Evolutionary conservation across 1,284 basidiomycete genomes (phyloP).

Genomic region (Ceratobasidium sp.): DNA sequence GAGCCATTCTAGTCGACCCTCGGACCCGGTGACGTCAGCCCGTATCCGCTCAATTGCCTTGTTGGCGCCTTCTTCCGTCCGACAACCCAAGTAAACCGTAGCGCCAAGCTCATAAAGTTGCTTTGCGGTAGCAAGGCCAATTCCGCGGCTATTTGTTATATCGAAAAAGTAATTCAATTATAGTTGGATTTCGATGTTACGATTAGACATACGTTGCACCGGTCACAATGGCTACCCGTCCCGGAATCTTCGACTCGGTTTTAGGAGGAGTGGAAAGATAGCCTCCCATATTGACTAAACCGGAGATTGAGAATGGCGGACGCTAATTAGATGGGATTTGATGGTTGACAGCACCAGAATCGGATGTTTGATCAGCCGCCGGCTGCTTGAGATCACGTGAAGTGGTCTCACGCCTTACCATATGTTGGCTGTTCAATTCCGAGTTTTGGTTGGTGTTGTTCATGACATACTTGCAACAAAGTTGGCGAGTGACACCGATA

Average conservation of each 20-base stretch:
- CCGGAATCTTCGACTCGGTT: neutral
- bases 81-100: constrained; percentile 28
- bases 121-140: constrained; percentile 25
- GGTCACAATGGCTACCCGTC: neutral
- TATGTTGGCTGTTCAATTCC: too few species aligned
- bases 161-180: neutral
- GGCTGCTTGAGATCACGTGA: too few species aligned
- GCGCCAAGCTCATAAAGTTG: constrained; percentile 30
- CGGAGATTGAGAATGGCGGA: too few species aligned
- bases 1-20: constrained; percentile 29
- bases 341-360: too few species aligned
- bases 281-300: too few species aligned
- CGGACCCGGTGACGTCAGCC: constrained; percentile 3
- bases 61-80: constrained; percentile 3
- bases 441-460: too few species aligned
- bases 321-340: too few species aligned
- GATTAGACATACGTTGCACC: constrained; percentile 4
- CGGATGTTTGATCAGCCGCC: too few species aligned
- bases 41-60: constrained; percentile 2
- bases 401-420: too few species aligned
- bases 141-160: neutral
- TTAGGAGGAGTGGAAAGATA: too few species aligned
- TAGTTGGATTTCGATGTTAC: neutral
- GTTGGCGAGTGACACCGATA: too few species aligned
- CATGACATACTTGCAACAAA: too few species aligned